Evolutionary conservation across 164 flowering plant genomes (phyloP).

Genomic region (Kalanchoe fedtschenkoi): DNA sequence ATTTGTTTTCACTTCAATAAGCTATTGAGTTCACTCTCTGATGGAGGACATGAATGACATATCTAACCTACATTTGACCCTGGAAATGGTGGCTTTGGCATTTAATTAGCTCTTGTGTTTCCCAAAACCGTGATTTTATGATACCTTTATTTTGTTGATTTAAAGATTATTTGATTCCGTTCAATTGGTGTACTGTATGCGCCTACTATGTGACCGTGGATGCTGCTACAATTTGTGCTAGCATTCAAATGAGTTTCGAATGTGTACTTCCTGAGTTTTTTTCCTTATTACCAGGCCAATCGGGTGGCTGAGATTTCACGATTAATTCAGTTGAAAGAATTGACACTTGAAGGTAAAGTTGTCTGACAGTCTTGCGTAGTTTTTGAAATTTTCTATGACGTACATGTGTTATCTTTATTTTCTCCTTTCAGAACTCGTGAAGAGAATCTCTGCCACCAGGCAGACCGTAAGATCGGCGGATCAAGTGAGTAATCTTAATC

Average conservation of each 20-base stretch:
- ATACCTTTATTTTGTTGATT: background rate
- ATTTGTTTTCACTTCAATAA: background rate
- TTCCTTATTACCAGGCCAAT: slow-evolving; percentile 34
- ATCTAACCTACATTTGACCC: no score
- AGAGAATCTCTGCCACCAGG: slow-evolving; percentile 35
- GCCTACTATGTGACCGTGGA: background rate
- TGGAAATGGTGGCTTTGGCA: no score
- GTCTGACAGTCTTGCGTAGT: background rate
- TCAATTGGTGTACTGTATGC: background rate
- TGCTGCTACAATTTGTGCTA: background rate
- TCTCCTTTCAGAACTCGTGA: slow-evolving; percentile 45
- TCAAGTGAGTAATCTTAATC: slow-evolving; percentile 32
- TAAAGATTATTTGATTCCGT: background rate
- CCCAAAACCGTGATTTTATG: background rate
- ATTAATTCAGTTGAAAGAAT: slow-evolving; percentile 57
- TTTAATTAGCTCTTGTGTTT: background rate
- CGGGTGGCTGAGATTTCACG: slow-evolving; percentile 54
- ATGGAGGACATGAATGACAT: no score
- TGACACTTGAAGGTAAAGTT: slow-evolving; percentile 51
- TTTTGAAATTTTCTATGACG: background rate
- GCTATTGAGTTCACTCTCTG: background rate
- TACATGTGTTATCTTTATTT: background rate
- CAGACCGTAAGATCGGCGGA: slow-evolving; percentile 30
- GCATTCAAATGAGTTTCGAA: background rate
- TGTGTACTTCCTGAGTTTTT: background rate